Conservation (phyloP, 305 asterid species). For the Fraxinus xanthoxyloides region DNA sequence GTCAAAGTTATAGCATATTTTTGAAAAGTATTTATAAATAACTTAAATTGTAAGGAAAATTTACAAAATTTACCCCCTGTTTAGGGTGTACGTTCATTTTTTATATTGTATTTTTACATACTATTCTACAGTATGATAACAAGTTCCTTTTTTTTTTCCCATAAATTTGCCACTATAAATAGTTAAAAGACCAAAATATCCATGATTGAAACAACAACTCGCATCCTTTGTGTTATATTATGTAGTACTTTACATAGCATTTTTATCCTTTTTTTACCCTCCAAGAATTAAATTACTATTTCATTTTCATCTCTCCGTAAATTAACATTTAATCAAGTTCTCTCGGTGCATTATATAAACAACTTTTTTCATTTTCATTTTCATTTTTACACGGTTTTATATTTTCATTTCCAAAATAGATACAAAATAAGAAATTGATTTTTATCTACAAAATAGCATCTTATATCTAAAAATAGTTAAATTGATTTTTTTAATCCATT, state of each 20-base stretch:
- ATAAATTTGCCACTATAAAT: neutral
- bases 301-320: neutral
- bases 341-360: neutral
- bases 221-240: neutral
- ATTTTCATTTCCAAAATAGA: neutral
- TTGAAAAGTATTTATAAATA: neutral
- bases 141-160: too few relatives aligned
- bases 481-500: neutral
- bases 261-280: neutral
- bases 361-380: too few relatives aligned
- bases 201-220: neutral
- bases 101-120: neutral
- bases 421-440: too few relatives aligned
- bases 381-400: too few relatives aligned
- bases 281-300: too few relatives aligned
- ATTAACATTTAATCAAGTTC: neutral
- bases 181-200: neutral
- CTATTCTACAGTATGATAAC: neutral
- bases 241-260: neutral
- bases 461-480: too few relatives aligned
- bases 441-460: neutral
- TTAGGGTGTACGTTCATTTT: too few relatives aligned
- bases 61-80: too few relatives aligned
- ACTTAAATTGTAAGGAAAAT: too few relatives aligned
- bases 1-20: neutral